Conservation (phyloP, 2,329 filamentous ascomycete species). For the Arthroderma sp. region DNA sequence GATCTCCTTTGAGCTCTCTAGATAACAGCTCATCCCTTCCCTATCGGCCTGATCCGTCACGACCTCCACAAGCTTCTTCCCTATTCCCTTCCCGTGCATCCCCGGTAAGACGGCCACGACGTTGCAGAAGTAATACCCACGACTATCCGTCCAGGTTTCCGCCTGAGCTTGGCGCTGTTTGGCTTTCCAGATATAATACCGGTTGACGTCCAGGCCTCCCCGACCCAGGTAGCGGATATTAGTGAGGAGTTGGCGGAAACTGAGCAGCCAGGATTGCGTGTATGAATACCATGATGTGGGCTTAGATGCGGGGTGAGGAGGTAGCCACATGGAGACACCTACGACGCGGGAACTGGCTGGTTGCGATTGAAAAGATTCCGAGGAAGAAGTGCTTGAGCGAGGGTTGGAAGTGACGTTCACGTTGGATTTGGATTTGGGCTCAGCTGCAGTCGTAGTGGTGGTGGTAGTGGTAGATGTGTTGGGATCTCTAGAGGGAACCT, state of each 20-base stretch:
- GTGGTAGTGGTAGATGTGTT: neutral
- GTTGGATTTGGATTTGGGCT: too few species aligned
- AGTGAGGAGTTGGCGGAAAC: slow-evolving; percentile 51
- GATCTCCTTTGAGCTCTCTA: slow-evolving; percentile 54
- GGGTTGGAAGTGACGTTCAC: too few species aligned
- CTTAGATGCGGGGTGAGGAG: slow-evolving; percentile 37
- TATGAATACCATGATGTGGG: slow-evolving; percentile 49
- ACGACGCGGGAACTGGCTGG: slow-evolving; percentile 36
- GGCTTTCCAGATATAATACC: slow-evolving; percentile 62
- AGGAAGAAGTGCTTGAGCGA: too few species aligned
- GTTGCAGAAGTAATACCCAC: slow-evolving; percentile 65
- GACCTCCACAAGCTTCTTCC: slow-evolving; percentile 48
- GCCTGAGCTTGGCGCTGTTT: slow-evolving; percentile 49
- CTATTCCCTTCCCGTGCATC: slow-evolving; percentile 53
- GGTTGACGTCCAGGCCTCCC: slow-evolving; percentile 51
- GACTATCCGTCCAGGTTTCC: slow-evolving; percentile 49
- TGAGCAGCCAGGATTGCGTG: slow-evolving; percentile 52
- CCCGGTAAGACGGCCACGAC: slow-evolving; percentile 57
- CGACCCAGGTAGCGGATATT: slow-evolving; percentile 52
- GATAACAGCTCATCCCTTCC: slow-evolving; percentile 52
- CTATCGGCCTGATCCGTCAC: slow-evolving; percentile 51
- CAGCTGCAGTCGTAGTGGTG: too few species aligned
- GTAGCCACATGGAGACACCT: slow-evolving; percentile 61
- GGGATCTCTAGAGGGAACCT: slow-evolving; percentile 17
- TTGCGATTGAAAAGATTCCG: too few species aligned